Evolutionary conservation across 192 early-diverging fungal genomes (phyloP), one percentile per base, ranked within the genome.

Genomic region (Podochytrium sp.): DNA sequence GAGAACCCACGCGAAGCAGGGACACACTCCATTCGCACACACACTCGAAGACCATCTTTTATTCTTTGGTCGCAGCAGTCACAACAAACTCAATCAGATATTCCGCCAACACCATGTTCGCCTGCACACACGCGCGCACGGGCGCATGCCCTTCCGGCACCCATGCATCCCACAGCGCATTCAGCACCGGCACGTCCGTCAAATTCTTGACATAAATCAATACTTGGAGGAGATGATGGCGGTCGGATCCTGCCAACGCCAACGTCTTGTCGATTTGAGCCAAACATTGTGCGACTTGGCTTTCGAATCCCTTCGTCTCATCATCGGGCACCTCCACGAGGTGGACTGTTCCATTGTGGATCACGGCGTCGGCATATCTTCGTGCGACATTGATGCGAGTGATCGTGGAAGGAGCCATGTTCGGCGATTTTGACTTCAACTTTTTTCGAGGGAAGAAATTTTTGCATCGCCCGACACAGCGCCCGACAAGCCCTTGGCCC

Each of bases 261-360:
- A 69, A 35, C 7, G 37, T 34, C 32, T 38, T 29, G 1, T 69
- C 66, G 10, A 69, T 55, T 40, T 69, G 66, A 3, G 25, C 29
- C 20, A 69, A 35, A 32, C 66, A 69, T 27, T 69, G 66, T 35
- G 10, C 27, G 0, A 69, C 66, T 39, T 69, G 66, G 27, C 18
- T 30, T 2, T 7, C 32, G 51, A 69, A 55, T 5, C 12, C n/a
- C 47, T 55, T 47, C 18, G 66, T 55, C 23, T 51, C 51, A 33
- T 69, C 66, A 35, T 51, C 53, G 33, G 66, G 50, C 7, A 69
- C 66, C 55, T 69, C 66, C 30, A 69, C 66, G 33, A 69, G n/a
- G 51, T 69, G 47, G 23, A 30, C 37, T 7, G 66, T 69, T n/a
- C 66, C 66, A 33, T 69, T 69, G 66, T 55, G 52, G 14, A 69